Conservation (phyloP, 2,329 filamentous ascomycete genomes). For the Aspergillus proliferans region DNA sequence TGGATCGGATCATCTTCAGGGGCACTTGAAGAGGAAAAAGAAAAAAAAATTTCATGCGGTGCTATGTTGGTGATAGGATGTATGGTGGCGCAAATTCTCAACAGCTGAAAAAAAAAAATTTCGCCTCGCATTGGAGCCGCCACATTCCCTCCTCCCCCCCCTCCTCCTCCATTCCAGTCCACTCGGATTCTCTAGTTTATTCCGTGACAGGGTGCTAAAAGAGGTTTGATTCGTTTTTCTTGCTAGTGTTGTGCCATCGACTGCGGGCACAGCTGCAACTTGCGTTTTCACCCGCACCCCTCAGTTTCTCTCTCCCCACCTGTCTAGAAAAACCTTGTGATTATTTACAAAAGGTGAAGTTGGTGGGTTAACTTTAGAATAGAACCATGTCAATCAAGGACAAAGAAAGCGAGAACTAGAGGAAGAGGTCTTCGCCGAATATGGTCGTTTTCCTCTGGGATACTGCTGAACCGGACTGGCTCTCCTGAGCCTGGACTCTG, state of each 20-base stretch:
- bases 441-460: neutral
- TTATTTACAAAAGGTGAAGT: neutral
- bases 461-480: neutral
- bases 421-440: neutral
- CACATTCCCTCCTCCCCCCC: neutral
- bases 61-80: neutral
- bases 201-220: neutral
- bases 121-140: conserved; percentile 4
- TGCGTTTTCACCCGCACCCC: neutral
- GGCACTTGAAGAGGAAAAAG: neutral
- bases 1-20: too few relatives aligned
- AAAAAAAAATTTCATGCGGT: neutral
- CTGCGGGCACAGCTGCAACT: neutral
- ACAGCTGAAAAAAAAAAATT: conserved; percentile 13
- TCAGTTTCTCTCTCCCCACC: neutral
- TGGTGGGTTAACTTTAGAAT: neutral
- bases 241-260: neutral
- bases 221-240: neutral
- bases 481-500: neutral
- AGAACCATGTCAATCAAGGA: neutral
- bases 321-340: too few relatives aligned
- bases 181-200: neutral
- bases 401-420: neutral
- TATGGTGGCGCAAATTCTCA: conserved; percentile 15
- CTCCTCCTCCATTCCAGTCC: neutral